Percentiles rank a stretch among this genome's conserved stretches.
Conservation (phyloP, 805 yeast species). For the Yarrowia osloensis region DNA sequence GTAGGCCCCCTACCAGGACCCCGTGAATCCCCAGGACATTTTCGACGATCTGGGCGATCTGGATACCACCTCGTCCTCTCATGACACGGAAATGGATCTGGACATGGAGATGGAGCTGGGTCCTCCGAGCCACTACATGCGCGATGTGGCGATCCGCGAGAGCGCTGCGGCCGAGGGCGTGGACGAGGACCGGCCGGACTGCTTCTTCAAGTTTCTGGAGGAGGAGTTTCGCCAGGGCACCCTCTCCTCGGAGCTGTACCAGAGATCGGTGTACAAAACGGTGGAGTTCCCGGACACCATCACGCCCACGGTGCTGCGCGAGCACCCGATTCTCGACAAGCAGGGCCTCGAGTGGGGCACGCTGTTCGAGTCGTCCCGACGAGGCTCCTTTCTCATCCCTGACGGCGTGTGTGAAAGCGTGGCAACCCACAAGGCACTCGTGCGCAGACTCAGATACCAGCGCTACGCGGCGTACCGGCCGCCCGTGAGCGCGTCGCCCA, state of each 20-base stretch:
- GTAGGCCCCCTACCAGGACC: not conserved
- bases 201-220: conserved; percentile 28
- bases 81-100: conserved; percentile 22
- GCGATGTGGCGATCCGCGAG: conserved; percentile 7
- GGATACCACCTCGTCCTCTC: conserved; percentile 1
- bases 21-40: conserved; percentile 7
- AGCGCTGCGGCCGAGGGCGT: conserved; percentile 22
- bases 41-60: not conserved
- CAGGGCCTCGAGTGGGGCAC: conserved; percentile 29
- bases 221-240: conserved; percentile 18
- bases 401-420: conserved; percentile 23
- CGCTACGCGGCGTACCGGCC: conserved; percentile 3
- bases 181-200: conserved; percentile 22
- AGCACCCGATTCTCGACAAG: conserved; percentile 20
- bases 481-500: not conserved
- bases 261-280: conserved; percentile 21
- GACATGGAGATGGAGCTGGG: not conserved
- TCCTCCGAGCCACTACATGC: conserved; percentile 15
- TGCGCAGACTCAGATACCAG: conserved; percentile 3
- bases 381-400: conserved; percentile 21
- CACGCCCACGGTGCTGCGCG: not conserved
- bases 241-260: conserved; percentile 16
- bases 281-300: conserved; percentile 11
- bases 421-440: not conserved
- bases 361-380: conserved; percentile 1